Base-by-base conservation (phyloP, 306 rosid genomes). In the Cicer arietinum region DNA sequence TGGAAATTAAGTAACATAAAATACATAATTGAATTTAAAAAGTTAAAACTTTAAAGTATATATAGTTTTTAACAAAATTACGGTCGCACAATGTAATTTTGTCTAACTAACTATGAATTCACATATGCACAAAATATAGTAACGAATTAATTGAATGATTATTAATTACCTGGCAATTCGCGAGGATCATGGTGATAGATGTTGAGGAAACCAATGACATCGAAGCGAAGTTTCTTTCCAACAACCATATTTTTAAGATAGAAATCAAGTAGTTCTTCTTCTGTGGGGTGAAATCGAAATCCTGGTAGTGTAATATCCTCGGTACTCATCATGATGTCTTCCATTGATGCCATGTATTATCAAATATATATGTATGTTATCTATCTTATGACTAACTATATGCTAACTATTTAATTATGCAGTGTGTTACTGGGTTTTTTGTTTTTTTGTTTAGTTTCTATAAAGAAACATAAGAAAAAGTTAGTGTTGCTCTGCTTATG, bases 241-340 rank as follows among this genome's bases (percentile, higher is more conserved):
- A 71, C 69, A 4, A 94, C 85, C 85, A 87, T 83, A 53, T 80
- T 87, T 12, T 86, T 94, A n/a, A 94, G 91, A 47, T 94, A 94
- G 82, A 89, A 94, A 50, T 94, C 92, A 7, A 94, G 88, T 8
- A 94, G 96, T 40, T 94, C 99, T 80, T 94, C 97, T 56, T 94
- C 99, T 0, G 99, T 94, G 0, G 99, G 99, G 64, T 94, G 99
- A 78, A 94, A 94, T 6, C 99, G 74, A 64, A 94, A 94, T 0
- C 99, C 99, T 0, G 99, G 99, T 76, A 94, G 96, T 35, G 85
- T 64, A 13, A 88, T 76, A 56, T 89, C 89, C 3, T 53, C 74
- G 10, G 0, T 46, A 30, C 7, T 50, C 72, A 76, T 50, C 72
- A 76, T 81, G 1, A 81, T 69, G 69, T 81, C 84, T 63, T 64